Conservation (phyloP, 78 protist genomes). For the Dictyostelium intermedium region DNA sequence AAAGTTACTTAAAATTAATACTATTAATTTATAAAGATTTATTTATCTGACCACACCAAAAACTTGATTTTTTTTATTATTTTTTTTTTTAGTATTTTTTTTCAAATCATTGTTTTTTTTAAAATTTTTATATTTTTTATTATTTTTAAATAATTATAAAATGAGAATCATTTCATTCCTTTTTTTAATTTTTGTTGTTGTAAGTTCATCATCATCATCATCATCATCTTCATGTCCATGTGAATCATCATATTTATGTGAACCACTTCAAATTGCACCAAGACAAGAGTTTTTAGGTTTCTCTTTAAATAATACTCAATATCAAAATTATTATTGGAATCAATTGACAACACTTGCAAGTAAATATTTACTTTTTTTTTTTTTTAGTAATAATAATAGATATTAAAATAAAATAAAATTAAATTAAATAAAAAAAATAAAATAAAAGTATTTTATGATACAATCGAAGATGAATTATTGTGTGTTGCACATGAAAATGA, state of each 20-base stretch:
- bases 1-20: too few species aligned
- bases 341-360: slow-evolving; percentile 30
- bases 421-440: too few species aligned
- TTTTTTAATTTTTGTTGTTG: not conserved
- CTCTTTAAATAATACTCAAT: not conserved
- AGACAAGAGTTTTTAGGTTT: slow-evolving; percentile 59
- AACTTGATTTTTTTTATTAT: not conserved
- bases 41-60: too few species aligned
- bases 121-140: too few species aligned
- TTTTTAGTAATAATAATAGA: not conserved
- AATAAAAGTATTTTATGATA: not conserved
- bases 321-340: slow-evolving; percentile 12
- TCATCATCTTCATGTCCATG: not conserved
- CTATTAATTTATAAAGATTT: too few species aligned
- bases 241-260: slow-evolving; percentile 3
- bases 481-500: slow-evolving; percentile 43
- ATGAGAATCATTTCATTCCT: not conserved
- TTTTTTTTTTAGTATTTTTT: not conserved
- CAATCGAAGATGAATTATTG: slow-evolving; percentile 17
- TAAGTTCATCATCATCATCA: not conserved
- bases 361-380: not conserved
- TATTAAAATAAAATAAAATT: too few species aligned
- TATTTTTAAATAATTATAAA: not conserved
- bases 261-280: slow-evolving; percentile 4
- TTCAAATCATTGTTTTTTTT: not conserved